Evolutionary conservation across 2,329 filamentous ascomycete species (phyloP).

Genomic region (Aspergillus hortae): DNA sequence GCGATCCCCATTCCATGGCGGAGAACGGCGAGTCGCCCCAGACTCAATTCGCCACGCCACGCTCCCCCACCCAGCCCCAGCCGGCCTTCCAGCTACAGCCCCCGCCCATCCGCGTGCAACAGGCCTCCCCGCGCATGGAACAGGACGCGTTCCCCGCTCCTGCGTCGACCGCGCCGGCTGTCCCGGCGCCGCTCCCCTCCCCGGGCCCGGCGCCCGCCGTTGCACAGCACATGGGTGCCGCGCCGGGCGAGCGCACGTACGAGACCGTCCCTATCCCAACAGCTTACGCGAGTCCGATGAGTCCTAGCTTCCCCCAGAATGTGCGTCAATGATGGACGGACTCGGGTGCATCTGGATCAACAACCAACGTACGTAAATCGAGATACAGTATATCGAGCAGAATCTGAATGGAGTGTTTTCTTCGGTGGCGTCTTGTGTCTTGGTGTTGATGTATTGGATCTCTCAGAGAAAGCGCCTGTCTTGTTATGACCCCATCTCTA

Average conservation of each 20-base stretch:
- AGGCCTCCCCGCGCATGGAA: conserved; percentile 67
- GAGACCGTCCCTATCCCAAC: conserved; percentile 84
- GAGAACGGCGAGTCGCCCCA: conserved; percentile 51
- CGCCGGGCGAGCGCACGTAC: conserved; percentile 79
- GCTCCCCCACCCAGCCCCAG: conserved; percentile 57
- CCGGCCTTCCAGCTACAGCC: conserved; percentile 80
- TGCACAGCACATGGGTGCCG: conserved; percentile 64
- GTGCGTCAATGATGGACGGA: conserved; percentile 15
- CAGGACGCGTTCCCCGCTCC: conserved; percentile 59
- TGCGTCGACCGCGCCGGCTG: conserved; percentile 35
- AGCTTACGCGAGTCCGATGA: conserved; percentile 62
- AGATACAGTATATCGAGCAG: background rate
- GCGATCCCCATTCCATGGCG: conserved; percentile 46
- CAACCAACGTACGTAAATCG: background rate
- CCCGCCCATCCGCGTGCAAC: conserved; percentile 73
- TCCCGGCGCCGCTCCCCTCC: conserved; percentile 19
- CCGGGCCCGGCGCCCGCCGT: conserved; percentile 34
- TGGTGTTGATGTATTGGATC: too few relatives aligned
- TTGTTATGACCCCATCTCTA: too few relatives aligned
- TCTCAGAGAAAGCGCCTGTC: too few relatives aligned
- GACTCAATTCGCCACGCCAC: conserved; percentile 57
- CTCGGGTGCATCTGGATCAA: background rate
- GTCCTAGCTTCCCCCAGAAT: conserved; percentile 37
- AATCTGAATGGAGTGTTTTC: background rate
- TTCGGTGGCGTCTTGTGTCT: too few relatives aligned